Evolutionary conservation across 305 asterid species (phyloP).

Genomic region (Lippia alba): DNA sequence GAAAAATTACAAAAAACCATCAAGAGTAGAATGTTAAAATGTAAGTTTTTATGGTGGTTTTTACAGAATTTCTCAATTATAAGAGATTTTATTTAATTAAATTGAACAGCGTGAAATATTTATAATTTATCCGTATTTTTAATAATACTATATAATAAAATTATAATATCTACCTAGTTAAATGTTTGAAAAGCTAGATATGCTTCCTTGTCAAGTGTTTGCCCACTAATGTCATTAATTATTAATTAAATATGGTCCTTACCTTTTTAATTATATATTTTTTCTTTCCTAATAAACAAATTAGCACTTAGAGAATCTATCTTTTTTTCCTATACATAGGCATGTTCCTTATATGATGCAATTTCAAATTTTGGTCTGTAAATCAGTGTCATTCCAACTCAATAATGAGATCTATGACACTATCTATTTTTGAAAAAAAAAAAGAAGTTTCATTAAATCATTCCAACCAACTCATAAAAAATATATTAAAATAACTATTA

Average conservation of each 20-base stretch:
- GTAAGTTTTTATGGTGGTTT: too few species aligned
- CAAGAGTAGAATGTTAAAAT: too few species aligned
- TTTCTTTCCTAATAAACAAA: background rate
- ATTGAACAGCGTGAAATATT: too few species aligned
- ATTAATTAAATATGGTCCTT: conserved; percentile 25
- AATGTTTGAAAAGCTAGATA: conserved; percentile 30
- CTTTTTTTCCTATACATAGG: conserved; percentile 17
- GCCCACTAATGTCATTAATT: conserved; percentile 35
- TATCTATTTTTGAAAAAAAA: background rate
- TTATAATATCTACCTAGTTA: conserved; percentile 6
- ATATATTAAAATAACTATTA: background rate
- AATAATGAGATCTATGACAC: background rate
- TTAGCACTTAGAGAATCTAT: conserved; percentile 19
- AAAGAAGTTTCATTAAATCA: background rate
- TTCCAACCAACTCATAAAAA: background rate
- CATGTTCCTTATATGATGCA: conserved; percentile 23
- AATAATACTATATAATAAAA: too few species aligned
- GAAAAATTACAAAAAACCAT: too few species aligned
- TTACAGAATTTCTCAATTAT: too few species aligned
- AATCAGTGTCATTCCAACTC: conserved; percentile 18
- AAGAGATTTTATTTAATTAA: too few species aligned
- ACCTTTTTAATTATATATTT: background rate
- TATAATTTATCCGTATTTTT: too few species aligned
- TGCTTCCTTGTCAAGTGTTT: conserved; percentile 28
- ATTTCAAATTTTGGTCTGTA: conserved; percentile 19